Base-by-base conservation (phyloP, 768 basidiomycete species). In the Mycena metata region DNA sequence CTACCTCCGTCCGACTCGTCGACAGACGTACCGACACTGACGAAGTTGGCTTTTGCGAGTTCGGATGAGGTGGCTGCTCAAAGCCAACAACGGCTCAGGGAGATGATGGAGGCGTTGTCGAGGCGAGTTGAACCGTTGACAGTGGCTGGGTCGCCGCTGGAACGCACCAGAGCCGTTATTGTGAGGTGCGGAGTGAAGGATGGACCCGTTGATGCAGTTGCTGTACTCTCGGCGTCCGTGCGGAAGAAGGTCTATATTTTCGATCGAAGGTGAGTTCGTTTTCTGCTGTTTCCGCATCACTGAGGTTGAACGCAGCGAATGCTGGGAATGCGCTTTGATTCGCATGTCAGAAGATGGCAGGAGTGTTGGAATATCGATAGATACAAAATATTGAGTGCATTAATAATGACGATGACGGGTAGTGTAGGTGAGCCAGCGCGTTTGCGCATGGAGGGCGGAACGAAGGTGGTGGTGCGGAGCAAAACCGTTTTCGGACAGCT, bases 241-340 rank as follows among this genome's bases (percentile, higher is more conserved):
- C 62, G 56, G 47, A 66, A 67, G 57, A 67, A 50, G 36, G 67
- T 72, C 0, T 74, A 74, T 54, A 63, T 74, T 39, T 49, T 60
- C 21, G 58, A 60, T 47, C 58, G 46, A 19, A 47, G 46, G n/a
- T n/a, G n/a, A n/a, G n/a, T 60, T n/a, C 0, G 13, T 46, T 58
- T 33, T 10, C n/a, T 45, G 41, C 5, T 15, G n/a, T 36, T 10
- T 55, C 21, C 30, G 6, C 30, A 30, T 30, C 30, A 30, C 30
- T 66, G 30, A 51, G 63, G 45, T 21, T 30, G 30, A 36, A n/a
- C n/a, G n/a, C 26, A 67, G 66, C 23, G 73, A 74, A 50, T 74
- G 73, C 47, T 74, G 73, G 68, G 60, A 72, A 15, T 74, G 73
- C 41, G 71, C 72, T 21, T 55, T 60, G 58, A 60, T 49, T 36